Evolutionary conservation across 1,139 yeast species (phyloP).

Genomic region (Protomyces arabidopsidicola): DNA sequence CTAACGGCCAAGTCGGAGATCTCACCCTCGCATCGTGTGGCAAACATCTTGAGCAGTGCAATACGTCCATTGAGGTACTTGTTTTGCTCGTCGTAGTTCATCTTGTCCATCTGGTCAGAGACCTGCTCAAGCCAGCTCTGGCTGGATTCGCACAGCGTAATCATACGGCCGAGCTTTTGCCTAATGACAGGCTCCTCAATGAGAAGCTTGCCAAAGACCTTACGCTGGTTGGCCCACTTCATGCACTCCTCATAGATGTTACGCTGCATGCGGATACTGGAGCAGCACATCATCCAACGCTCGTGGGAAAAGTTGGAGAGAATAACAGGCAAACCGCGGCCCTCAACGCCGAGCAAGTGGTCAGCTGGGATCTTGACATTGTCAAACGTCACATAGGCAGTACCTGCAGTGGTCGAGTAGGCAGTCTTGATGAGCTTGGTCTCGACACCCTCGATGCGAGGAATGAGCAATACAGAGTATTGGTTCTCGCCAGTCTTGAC

Average conservation of each 20-base stretch:
- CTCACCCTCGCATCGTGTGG: slow-evolving; percentile 45
- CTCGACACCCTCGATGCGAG: slow-evolving; percentile 43
- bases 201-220: slow-evolving; percentile 46
- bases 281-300: slow-evolving; percentile 42
- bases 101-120: slow-evolving; percentile 41
- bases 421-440: slow-evolving; percentile 44
- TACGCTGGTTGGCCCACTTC: slow-evolving; percentile 43
- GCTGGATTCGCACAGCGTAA: slow-evolving; percentile 43
- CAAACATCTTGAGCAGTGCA: slow-evolving; percentile 45
- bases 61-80: slow-evolving; percentile 46
- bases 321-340: slow-evolving; percentile 46
- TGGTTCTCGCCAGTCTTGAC: slow-evolving; percentile 47
- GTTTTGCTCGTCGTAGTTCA: slow-evolving; percentile 38
- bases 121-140: slow-evolving; percentile 43
- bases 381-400: slow-evolving; percentile 44
- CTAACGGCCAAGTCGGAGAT: slow-evolving; percentile 46
- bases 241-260: slow-evolving; percentile 45
- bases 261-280: slow-evolving; percentile 44
- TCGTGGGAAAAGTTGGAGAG: slow-evolving; percentile 48
- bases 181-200: slow-evolving; percentile 46
- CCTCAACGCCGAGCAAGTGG: slow-evolving; percentile 45
- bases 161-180: slow-evolving; percentile 47
- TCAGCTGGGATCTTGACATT: slow-evolving; percentile 48
- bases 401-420: slow-evolving; percentile 45
- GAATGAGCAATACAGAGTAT: slow-evolving; percentile 44